Base-by-base conservation (phyloP, 805 yeast genomes). In the Metschnikowia rubicola region DNA sequence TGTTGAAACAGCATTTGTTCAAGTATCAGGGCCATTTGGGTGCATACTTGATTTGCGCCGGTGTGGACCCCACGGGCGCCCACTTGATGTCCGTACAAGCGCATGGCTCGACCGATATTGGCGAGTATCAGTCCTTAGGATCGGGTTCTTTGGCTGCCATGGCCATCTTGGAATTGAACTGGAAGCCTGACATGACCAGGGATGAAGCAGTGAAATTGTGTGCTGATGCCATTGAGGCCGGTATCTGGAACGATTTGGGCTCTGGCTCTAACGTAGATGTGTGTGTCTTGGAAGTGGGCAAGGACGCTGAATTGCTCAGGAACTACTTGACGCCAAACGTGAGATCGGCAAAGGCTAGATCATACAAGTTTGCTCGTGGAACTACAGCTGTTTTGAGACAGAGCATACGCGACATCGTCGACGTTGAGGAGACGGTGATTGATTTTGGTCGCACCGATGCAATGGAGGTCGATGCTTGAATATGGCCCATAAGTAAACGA, bases 201-300 rank as follows among this genome's bases (percentile, higher is more conserved):
- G 96, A 90, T 40, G 96, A 89, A 65, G 98, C 98, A n/a, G 82
- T 90, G 72, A 82, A 80, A 57, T 75, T 94, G 44, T 92, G 96
- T 52, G 75, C 96, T 3, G 90, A 88, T 56, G 98, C 98, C 26
- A 94, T 94, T 62, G 88, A 88, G 70, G 89, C 96, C 13, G 99
- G 99, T 79, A 92, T 94, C 61, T 94, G 97, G 96, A 94, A 94
- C 69, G 99, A 94, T 76, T 79, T 92, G 63, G 99, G 99, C 41
- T 92, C 98, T 1, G 99, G 99, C 65, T 94, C 99, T 29, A 94
- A 94, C 63, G 98, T 94, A 33, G 99, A 94, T 66, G 74, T 94
- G 53, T 94, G 98, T 74, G 98, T 94, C 13, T 89, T 94, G 95
- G 97, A 92, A 70, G 73, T 79, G 36, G 96, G 94, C 52, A 83